Evolutionary conservation across 2,329 filamentous ascomycete genomes (phyloP).

Genomic region (Hymenoscyphus scutula): DNA sequence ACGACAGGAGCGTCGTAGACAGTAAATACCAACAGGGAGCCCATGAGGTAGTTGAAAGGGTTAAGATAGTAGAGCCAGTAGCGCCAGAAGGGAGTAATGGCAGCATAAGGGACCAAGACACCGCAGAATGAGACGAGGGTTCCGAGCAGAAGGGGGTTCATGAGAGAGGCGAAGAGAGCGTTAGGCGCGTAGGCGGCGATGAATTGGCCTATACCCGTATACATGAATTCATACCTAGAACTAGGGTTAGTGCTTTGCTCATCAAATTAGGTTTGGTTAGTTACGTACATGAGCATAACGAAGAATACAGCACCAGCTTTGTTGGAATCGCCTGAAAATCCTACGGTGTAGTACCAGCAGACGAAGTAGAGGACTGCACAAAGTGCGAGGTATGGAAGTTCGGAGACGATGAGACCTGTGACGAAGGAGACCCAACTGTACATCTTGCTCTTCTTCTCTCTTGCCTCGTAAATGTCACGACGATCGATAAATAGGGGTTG

Average conservation of each 20-base stretch:
- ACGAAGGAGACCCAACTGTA: conserved; percentile 60
- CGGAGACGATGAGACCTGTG: conserved; percentile 48
- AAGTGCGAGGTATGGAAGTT: conserved; percentile 46
- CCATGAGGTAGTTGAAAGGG: conserved; percentile 61
- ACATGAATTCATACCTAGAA: conserved; percentile 48
- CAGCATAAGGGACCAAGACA: conserved; percentile 65
- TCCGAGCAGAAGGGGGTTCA: conserved; percentile 55
- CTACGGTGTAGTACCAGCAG: conserved; percentile 59
- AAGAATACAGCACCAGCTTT: conserved; percentile 54
- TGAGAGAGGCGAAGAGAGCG: conserved; percentile 56
- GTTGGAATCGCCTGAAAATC: conserved; percentile 44
- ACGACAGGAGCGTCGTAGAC: conserved; percentile 47
- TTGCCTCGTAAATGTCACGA: conserved; percentile 55
- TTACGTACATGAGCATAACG: conserved; percentile 55
- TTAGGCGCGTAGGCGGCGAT: conserved; percentile 63
- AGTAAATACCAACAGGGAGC: conserved; percentile 52
- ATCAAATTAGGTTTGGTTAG: no score
- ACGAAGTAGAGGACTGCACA: conserved; percentile 46
- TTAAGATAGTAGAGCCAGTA: conserved; percentile 52
- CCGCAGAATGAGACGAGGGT: conserved; percentile 70
- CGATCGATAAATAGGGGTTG: conserved; percentile 57
- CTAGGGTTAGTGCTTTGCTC: no score
- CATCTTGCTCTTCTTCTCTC: conserved; percentile 61
- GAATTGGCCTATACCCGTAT: conserved; percentile 60
- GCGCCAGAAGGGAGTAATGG: conserved; percentile 64